A percentile compares a stretch with the other conserved stretches of the same genome.
These are phyloP conservation scores for Hordeum marinum DNA, from an alignment of 176 grass and related monocot species.

Conservation along the genomic window DNA sequence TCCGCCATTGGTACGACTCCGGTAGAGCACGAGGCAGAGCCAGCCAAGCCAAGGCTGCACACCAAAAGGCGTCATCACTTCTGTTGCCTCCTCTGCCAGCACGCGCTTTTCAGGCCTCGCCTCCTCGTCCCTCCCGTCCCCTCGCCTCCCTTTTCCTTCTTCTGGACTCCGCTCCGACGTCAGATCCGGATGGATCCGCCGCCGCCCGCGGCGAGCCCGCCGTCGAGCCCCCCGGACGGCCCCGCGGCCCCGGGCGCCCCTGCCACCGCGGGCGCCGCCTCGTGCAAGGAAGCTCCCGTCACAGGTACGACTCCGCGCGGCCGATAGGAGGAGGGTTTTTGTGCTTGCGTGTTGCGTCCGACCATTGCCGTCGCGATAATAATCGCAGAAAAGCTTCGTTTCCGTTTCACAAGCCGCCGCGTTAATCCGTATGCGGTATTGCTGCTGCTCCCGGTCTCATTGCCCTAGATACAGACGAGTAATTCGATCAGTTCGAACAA, in stretches of 20 bases:
- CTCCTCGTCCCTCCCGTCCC: neutral
- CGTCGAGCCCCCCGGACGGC: neutral
- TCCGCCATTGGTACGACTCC: neutral
- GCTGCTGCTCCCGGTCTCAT: neutral
- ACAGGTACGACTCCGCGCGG: conserved; percentile 15
- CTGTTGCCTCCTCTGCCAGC: neutral
- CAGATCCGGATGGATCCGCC: conserved; percentile 28
- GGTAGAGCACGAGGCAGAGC: conserved; percentile 1
- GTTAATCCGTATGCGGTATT: neutral
- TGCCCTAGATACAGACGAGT: neutral
- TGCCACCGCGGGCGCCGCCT: neutral
- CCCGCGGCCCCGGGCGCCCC: neutral
- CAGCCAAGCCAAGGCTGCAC: neutral
- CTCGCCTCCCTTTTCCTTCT: neutral
- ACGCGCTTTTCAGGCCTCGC: neutral
- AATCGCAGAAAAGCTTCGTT: neutral
- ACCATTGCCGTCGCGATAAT: neutral
- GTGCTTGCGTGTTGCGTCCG: neutral
- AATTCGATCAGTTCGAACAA: neutral
- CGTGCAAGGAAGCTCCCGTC: neutral
- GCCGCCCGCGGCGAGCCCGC: neutral
- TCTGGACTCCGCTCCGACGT: neutral
- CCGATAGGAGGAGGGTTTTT: neutral
- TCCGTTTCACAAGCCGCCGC: neutral
- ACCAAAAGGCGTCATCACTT: conserved; percentile 1